Conservation (phyloP, 805 yeast species). For the Kuraishia hungarica region DNA sequence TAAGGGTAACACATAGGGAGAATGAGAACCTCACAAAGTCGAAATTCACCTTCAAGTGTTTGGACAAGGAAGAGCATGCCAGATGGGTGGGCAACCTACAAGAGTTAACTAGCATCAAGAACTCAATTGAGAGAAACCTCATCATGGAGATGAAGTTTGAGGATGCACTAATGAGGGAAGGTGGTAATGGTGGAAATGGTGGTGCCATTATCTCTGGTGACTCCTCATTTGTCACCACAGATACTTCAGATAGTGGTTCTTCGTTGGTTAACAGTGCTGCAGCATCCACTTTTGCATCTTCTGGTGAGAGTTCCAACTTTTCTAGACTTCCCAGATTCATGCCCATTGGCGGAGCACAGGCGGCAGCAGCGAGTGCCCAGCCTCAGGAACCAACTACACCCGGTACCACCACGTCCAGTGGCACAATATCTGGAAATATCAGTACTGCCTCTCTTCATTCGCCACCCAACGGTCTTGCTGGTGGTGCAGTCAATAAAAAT, state of each 20-base stretch:
- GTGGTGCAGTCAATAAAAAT: background rate
- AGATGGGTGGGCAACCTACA: slow-evolving; percentile 50
- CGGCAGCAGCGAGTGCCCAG: background rate
- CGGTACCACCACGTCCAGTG: background rate
- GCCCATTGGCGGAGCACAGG: background rate
- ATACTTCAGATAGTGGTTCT: slow-evolving; percentile 5
- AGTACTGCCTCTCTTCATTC: background rate
- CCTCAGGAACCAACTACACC: background rate
- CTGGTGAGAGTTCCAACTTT: background rate
- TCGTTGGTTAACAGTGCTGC: slow-evolving; percentile 7
- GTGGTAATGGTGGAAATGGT: slow-evolving; percentile 3
- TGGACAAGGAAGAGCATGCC: slow-evolving; percentile 31
- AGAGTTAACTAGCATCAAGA: slow-evolving; percentile 39
- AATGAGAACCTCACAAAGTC: slow-evolving; percentile 14
- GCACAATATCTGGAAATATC: background rate
- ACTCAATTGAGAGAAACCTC: slow-evolving; percentile 41
- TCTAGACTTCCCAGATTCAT: background rate
- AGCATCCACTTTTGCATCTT: background rate
- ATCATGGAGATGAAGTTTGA: slow-evolving; percentile 15
- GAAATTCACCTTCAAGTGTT: slow-evolving; percentile 32
- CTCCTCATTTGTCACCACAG: slow-evolving; percentile 9
- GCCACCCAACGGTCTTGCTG: background rate
- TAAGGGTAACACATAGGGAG: slow-evolving; percentile 25
- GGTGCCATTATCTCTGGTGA: slow-evolving; percentile 7
- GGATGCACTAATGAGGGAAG: background rate